phyloP scores from a whole-genome alignment of 1,284 basidiomycete species.

The Salmacisia buchloeana region DNA sequence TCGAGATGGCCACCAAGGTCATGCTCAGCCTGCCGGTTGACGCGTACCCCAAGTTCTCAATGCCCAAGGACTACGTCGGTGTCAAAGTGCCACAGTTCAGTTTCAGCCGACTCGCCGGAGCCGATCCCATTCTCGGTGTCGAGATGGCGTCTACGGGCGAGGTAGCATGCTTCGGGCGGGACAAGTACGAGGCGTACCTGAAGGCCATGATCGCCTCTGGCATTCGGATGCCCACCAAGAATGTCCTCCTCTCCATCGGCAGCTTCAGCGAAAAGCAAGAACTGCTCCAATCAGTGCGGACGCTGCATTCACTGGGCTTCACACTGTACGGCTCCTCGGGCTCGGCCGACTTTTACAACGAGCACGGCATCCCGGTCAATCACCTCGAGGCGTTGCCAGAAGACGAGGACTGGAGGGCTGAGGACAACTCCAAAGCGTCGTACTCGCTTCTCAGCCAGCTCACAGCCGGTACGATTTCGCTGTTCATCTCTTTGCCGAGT shows the following conservation, averaged over 20 bases:
- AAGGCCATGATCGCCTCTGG: slow-evolving; percentile 95
- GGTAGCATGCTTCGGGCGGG: slow-evolving; percentile 93
- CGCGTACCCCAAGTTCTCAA: slow-evolving; percentile 77
- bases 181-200: slow-evolving; percentile 97
- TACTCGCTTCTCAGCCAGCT: slow-evolving; percentile 49
- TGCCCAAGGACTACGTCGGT: slow-evolving; percentile 89
- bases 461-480: slow-evolving; percentile 52
- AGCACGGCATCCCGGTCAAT: slow-evolving; percentile 47
- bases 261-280: slow-evolving; percentile 98
- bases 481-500: slow-evolving; percentile 98
- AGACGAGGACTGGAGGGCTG: slow-evolving; percentile 42
- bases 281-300: slow-evolving; percentile 91
- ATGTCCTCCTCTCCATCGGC: slow-evolving; percentile 87
- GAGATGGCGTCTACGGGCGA: slow-evolving; percentile 99
- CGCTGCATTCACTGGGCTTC: slow-evolving; percentile 86
- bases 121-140: slow-evolving; percentile 95
- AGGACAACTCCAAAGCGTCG: slow-evolving; percentile 41
- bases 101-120: slow-evolving; percentile 88
- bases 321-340: slow-evolving; percentile 96
- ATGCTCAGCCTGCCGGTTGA: slow-evolving; percentile 88
- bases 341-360: slow-evolving; percentile 61
- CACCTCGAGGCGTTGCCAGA: slow-evolving; percentile 49
- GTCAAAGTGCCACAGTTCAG: slow-evolving; percentile 99
- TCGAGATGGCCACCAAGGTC: slow-evolving; percentile 96
- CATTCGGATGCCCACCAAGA: slow-evolving; percentile 88